Percentiles rank a stretch among this genome's conserved stretches.
Evolutionary conservation across 306 rosid species (phyloP).

Genomic region (Canavalia gladiata): DNA sequence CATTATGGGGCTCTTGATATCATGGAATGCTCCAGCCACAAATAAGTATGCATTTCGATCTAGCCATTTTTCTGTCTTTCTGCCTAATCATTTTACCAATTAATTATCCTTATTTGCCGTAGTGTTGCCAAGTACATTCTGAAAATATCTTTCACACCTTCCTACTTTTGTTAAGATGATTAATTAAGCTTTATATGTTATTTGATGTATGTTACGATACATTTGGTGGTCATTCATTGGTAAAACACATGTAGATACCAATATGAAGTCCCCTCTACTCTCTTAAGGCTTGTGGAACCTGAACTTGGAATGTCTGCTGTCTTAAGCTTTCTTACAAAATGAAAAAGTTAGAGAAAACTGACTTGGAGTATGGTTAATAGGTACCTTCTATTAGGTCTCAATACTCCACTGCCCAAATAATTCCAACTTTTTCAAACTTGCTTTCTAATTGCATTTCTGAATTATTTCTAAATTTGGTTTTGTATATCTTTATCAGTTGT

Average conservation of each 20-base stretch:
- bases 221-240: neutral
- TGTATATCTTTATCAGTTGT: neutral
- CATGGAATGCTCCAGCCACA: constrained; percentile 95
- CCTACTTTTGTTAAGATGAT: constrained; percentile 23
- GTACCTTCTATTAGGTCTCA: neutral
- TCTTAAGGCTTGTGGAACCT: neutral
- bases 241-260: neutral
- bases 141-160: neutral
- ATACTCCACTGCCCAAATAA: neutral
- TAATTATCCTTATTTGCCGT: constrained; percentile 23
- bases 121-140: constrained; percentile 15
- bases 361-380: constrained; percentile 1
- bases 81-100: constrained; percentile 12
- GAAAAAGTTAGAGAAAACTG: neutral
- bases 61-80: neutral
- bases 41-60: constrained; percentile 71
- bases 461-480: constrained; percentile 10
- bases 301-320: constrained; percentile 9
- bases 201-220: neutral
- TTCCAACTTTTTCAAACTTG: neutral
- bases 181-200: neutral
- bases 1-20: constrained; percentile 77
- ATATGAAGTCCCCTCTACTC: neutral
- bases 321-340: neutral
- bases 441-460: constrained; percentile 1